These are phyloP conservation scores for Lentinula detonsa DNA, from an alignment of 768 basidiomycete species.

Conservation along the genomic window DNA sequence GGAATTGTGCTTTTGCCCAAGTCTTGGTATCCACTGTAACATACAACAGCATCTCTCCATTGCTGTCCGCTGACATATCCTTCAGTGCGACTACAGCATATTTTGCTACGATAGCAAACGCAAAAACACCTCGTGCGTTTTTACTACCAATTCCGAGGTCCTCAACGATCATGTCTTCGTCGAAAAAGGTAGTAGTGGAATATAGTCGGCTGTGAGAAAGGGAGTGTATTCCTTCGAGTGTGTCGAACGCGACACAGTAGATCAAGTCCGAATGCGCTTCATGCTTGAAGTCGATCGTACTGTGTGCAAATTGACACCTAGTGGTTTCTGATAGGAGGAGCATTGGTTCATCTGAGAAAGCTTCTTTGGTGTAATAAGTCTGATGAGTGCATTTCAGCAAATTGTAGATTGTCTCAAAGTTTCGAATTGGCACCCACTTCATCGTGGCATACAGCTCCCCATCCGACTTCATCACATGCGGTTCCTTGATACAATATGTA, in stretches of 20 bases:
- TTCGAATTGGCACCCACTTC: conserved; percentile 41
- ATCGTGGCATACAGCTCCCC: conserved; percentile 60
- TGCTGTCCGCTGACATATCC: conserved; percentile 47
- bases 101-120: conserved; percentile 88
- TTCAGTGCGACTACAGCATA: conserved; percentile 89
- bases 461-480: conserved; percentile 47
- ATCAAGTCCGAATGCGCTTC: conserved; percentile 69
- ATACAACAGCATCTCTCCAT: conserved; percentile 78
- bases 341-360: conserved; percentile 58
- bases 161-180: conserved; percentile 55
- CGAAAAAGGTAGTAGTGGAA: conserved; percentile 84
- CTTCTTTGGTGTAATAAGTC: conserved; percentile 88
- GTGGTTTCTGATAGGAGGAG: conserved; percentile 66
- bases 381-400: conserved; percentile 23
- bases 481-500: conserved; percentile 79
- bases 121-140: conserved; percentile 84
- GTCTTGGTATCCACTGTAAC: conserved; percentile 76
- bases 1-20: conserved; percentile 91
- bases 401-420: neutral
- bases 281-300: conserved; percentile 76
- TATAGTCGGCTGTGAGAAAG: conserved; percentile 68
- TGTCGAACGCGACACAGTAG: conserved; percentile 87
- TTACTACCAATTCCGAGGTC: conserved; percentile 77
- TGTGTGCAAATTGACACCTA: conserved; percentile 86
- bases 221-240: conserved; percentile 35